Evolutionary conservation across 495 filamentous ascomycete genomes (phyloP).

Genomic region (Aspergillus coremiiformis): DNA sequence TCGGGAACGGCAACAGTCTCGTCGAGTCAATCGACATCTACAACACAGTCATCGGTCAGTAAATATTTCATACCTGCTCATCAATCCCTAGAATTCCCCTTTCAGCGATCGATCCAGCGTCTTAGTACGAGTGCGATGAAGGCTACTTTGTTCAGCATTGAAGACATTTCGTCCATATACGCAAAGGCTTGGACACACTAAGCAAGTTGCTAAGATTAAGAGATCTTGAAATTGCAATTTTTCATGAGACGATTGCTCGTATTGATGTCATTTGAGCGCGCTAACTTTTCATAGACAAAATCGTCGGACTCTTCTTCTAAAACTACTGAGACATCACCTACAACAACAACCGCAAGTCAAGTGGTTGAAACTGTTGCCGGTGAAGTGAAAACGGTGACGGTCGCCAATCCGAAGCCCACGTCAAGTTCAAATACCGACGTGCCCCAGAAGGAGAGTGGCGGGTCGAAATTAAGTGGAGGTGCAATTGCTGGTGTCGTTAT

Average conservation of each 20-base stretch:
- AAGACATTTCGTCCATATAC: no score
- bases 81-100: neutral
- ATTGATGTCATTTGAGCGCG: neutral
- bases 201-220: neutral
- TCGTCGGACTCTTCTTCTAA: conserved; percentile 3
- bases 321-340: conserved; percentile 24
- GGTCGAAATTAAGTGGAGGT: conserved; percentile 27
- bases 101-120: neutral
- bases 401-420: conserved; percentile 35
- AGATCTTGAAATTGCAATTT: neutral
- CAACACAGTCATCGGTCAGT: conserved; percentile 23
- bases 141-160: no score
- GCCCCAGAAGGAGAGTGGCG: conserved; percentile 9
- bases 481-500: conserved; percentile 44
- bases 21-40: conserved; percentile 19
- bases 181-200: neutral
- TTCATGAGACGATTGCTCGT: neutral
- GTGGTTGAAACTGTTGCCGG: conserved; percentile 41
- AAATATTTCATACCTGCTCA: neutral
- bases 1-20: conserved; percentile 31
- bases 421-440: conserved; percentile 12
- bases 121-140: neutral
- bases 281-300: conserved; percentile 8
- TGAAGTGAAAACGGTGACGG: conserved; percentile 45
- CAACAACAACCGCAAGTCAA: conserved; percentile 25